Base-by-base conservation (phyloP, 805 yeast species). In the Suhomyces pyralidae region DNA sequence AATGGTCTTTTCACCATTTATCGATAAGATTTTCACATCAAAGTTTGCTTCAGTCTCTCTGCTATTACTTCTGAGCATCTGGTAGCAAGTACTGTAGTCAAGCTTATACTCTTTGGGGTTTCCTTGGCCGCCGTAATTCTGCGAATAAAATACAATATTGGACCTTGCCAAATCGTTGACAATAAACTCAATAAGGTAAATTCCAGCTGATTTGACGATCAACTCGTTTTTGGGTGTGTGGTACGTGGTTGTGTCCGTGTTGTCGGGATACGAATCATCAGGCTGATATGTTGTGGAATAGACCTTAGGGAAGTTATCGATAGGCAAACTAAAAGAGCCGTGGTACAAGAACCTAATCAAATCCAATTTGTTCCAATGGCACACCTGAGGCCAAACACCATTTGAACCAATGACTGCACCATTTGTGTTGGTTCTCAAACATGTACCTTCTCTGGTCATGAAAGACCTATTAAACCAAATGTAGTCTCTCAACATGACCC, bases 401-500 rank as follows among this genome's bases (percentile, higher is more conserved):
- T 76, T 71, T 1, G 85, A 80, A 34, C 60, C 67, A 24, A 71
- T 65, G 10, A 63, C 58, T 64, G 79, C 73, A 44, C 85, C 83
- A 1, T 63, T 55, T 1, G 76, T 69, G 0, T 71, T 70, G 0
- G 88, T 83, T 62, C 91, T 73, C 9, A 77, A 54, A 50, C 88
- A 81, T 26, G 70, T 67, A 0, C 73, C 72, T 64, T 91, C 97
- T 53, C 84, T 74, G 0, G 96, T 83, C 72, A 86, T 76, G 63
- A 91, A 94, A 9, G 90, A 82, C 53, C 98, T 78, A 67, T 91
- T 88, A 78, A 90, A 81, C 53, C 85, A 82, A 19, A 84, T 76
- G 65, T 92, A 94, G 53, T 88, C 97, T 53, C 97, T 77, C 38
- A 90, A 70, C 98, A 93, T 94, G 25, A 93, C 87, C 17, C 98